phyloP scores from a whole-genome alignment of 2,329 filamentous ascomycete genomes.

The Trichoderma oligosporum region DNA sequence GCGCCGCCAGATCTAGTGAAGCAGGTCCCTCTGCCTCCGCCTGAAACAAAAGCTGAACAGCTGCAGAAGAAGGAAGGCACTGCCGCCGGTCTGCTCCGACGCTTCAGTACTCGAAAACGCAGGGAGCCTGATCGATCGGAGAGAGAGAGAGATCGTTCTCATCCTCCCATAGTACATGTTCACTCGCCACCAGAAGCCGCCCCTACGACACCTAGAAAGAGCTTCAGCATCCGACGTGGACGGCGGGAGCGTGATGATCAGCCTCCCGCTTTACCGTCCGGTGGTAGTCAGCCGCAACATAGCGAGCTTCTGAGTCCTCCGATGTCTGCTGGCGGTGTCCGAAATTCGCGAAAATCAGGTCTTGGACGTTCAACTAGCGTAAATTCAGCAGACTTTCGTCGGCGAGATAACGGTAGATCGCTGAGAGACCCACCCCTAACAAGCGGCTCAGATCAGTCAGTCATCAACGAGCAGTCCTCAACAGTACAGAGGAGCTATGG shows the following conservation, averaged over 20 bases:
- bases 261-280: constrained; percentile 49
- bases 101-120: constrained; percentile 83
- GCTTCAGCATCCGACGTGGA: constrained; percentile 73
- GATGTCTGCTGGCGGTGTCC: constrained; percentile 53
- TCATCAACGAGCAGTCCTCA: constrained; percentile 49
- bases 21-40: constrained; percentile 40
- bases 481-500: constrained; percentile 50
- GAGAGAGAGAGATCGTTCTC: constrained; percentile 61
- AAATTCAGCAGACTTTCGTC: constrained; percentile 77
- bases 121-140: constrained; percentile 62
- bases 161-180: constrained; percentile 71
- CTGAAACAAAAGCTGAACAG: constrained; percentile 56
- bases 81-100: constrained; percentile 75
- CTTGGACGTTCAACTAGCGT: constrained; percentile 87
- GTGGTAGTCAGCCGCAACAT: constrained; percentile 66
- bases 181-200: constrained; percentile 67
- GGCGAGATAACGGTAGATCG: constrained; percentile 50
- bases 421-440: constrained; percentile 66
- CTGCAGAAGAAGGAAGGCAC: constrained; percentile 79
- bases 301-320: constrained; percentile 76
- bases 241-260: constrained; percentile 52
- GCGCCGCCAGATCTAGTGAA: constrained; percentile 60
- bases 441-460: constrained; percentile 75
- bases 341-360: constrained; percentile 58
- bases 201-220: constrained; percentile 65